These are phyloP conservation scores for Podospora pseudopauciseta DNA, from an alignment of 495 filamentous ascomycete species.

Conservation along the genomic window DNA sequence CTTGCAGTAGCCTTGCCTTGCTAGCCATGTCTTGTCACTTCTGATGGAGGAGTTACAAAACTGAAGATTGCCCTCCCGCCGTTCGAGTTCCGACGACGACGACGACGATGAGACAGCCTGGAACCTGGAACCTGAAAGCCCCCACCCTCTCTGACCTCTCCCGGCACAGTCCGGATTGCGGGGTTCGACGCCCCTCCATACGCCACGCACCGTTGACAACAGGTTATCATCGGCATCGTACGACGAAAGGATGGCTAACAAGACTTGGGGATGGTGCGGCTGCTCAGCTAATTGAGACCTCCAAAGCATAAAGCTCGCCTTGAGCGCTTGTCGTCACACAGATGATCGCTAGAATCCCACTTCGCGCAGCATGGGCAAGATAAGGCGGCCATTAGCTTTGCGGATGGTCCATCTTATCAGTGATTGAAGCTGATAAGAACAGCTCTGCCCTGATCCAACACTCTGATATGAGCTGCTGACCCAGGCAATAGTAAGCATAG, in stretches of 20 bases:
- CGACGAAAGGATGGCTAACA: slow-evolving; percentile 4
- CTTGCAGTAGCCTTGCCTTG: background rate
- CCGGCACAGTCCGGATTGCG: background rate
- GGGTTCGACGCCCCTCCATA: background rate
- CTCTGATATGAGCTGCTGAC: no score
- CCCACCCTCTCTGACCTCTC: background rate
- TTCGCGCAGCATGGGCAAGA: background rate
- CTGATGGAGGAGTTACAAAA: background rate
- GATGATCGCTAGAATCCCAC: no score
- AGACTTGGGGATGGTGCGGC: background rate
- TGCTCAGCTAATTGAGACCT: background rate
- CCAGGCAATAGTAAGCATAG: no score
- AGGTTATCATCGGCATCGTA: slow-evolving; percentile 4
- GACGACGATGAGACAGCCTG: no score
- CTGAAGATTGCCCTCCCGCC: background rate
- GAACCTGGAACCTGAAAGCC: background rate
- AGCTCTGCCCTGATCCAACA: background rate
- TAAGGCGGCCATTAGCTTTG: background rate
- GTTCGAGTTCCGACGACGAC: background rate
- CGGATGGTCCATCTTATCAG: background rate
- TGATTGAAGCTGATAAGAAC: background rate
- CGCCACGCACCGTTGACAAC: background rate
- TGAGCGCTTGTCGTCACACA: background rate
- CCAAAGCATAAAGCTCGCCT: background rate
- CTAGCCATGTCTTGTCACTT: background rate